Conservation (phyloP, 2,329 filamentous ascomycete genomes). For the Ophiostoma montium region DNA sequence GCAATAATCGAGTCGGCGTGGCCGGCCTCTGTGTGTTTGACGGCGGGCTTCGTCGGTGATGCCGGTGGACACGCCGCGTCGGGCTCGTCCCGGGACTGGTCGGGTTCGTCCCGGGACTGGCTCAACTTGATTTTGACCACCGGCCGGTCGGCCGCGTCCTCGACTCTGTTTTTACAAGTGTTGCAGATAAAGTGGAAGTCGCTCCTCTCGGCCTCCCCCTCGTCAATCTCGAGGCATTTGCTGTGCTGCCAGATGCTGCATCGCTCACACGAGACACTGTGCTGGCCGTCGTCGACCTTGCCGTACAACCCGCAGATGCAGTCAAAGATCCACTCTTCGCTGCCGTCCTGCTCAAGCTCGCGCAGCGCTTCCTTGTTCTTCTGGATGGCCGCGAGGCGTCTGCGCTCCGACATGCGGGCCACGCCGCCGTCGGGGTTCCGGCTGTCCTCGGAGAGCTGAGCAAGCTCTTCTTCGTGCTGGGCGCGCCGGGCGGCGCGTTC, state of each 20-base stretch:
- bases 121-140: slow-evolving; percentile 40
- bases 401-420: slow-evolving; percentile 59
- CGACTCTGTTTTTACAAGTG: slow-evolving; percentile 51
- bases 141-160: slow-evolving; percentile 34
- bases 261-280: slow-evolving; percentile 84
- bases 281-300: slow-evolving; percentile 84
- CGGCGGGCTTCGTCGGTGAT: neutral
- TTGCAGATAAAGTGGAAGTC: slow-evolving; percentile 81
- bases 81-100: neutral
- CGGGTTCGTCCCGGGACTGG: slow-evolving; percentile 8
- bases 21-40: neutral
- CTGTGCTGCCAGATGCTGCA: slow-evolving; percentile 98
- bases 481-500: slow-evolving; percentile 74
- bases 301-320: slow-evolving; percentile 85
- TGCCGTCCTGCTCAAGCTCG: slow-evolving; percentile 44
- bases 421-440: slow-evolving; percentile 41
- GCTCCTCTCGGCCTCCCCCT: slow-evolving; percentile 65
- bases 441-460: slow-evolving; percentile 63
- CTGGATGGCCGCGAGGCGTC: slow-evolving; percentile 70
- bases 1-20: too few relatives aligned
- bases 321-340: slow-evolving; percentile 87
- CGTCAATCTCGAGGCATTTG: slow-evolving; percentile 69
- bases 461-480: slow-evolving; percentile 73
- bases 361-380: slow-evolving; percentile 63
- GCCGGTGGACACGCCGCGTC: neutral